Conservation (phyloP, 2,329 filamentous ascomycete species). For the Onygena corvina region DNA sequence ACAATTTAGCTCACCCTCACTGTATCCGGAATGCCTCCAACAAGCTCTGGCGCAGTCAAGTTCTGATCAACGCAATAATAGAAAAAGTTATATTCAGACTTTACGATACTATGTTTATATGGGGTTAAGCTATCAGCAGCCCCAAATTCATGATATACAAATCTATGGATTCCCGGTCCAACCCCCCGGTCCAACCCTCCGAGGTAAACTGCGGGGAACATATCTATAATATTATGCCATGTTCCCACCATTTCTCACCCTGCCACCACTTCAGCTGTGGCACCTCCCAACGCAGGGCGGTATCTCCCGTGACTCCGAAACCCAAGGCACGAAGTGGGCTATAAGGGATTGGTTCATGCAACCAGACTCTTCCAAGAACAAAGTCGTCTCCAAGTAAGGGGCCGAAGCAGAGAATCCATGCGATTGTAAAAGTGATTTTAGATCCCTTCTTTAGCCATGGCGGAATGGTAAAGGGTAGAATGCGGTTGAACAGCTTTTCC, state of each 20-base stretch:
- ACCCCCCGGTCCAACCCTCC: too few species aligned
- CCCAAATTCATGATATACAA: too few species aligned
- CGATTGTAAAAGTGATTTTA: conserved; percentile 51
- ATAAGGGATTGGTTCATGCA: conserved; percentile 69
- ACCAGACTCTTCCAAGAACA: conserved; percentile 59
- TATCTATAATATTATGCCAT: conserved; percentile 32
- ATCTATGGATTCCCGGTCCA: not conserved
- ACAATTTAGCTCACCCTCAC: not conserved
- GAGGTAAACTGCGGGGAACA: not conserved
- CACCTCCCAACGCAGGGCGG: conserved; percentile 56
- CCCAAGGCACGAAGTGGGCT: conserved; percentile 58
- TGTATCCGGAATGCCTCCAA: too few species aligned
- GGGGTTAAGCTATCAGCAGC: too few species aligned
- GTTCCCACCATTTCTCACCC: conserved; percentile 54
- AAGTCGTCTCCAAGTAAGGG: conserved; percentile 64
- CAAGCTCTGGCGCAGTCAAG: too few species aligned
- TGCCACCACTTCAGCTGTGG: conserved; percentile 38
- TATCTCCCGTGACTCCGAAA: conserved; percentile 48
- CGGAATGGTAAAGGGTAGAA: conserved; percentile 32
- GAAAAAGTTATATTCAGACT: too few species aligned
- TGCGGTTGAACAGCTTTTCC: conserved; percentile 27
- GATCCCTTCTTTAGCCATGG: conserved; percentile 36
- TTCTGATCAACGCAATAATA: too few species aligned
- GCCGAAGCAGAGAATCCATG: conserved; percentile 58
- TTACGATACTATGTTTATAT: too few species aligned